These are phyloP conservation scores for Perkinsus chesapeaki DNA, from an alignment of 169 alveolate species.

Conservation along the genomic window DNA sequence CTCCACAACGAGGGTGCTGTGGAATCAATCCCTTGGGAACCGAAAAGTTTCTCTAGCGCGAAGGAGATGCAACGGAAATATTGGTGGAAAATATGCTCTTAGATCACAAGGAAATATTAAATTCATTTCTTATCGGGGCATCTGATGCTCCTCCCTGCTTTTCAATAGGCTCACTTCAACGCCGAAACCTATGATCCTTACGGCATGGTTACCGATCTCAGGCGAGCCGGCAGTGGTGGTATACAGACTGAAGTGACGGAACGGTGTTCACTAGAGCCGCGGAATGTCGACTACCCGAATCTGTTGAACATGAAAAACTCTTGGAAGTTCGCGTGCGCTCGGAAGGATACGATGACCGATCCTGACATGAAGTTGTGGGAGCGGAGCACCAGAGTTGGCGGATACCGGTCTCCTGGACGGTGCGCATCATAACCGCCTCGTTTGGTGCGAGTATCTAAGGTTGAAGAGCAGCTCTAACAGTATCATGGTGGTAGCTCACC, in stretches of 20 bases:
- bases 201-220: not conserved
- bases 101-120: too few relatives aligned
- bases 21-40: too few relatives aligned
- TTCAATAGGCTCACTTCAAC: not conserved
- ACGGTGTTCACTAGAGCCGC: not conserved
- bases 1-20: too few relatives aligned
- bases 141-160: too few relatives aligned
- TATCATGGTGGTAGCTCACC: not conserved
- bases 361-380: not conserved
- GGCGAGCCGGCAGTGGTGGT: not conserved
- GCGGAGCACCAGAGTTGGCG: not conserved
- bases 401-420: not conserved
- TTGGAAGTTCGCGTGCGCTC: not conserved
- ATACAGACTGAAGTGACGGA: not conserved
- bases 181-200: not conserved
- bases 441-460: not conserved
- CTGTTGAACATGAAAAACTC: not conserved
- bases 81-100: too few relatives aligned
- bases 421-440: not conserved
- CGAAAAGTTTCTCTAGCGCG: too few relatives aligned
- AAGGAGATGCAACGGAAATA: too few relatives aligned
- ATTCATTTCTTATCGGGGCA: too few relatives aligned
- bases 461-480: not conserved
- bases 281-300: not conserved
- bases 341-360: not conserved